Percentiles rank a stretch among this genome's conserved stretches.
These are phyloP conservation scores for Pythium coloratum DNA, from an alignment of 352 stramenopile genomes.

Conservation along the genomic window DNA sequence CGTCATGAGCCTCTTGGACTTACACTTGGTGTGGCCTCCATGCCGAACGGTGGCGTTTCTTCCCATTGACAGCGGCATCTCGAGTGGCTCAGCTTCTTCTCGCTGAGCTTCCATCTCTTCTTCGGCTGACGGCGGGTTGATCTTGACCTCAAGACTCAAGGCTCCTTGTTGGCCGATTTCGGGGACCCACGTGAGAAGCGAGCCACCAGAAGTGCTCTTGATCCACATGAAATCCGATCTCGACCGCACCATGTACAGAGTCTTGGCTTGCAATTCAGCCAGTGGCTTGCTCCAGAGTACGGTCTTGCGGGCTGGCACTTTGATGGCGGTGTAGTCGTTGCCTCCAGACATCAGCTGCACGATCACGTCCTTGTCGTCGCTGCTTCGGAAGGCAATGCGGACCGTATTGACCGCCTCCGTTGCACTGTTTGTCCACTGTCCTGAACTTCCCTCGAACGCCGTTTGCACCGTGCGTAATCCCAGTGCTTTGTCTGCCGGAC, in stretches of 20 bases:
- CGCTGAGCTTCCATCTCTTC: constrained; percentile 1
- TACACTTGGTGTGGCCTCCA: neutral
- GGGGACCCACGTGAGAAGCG: constrained; percentile 1
- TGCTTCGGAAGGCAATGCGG: constrained; percentile 16
- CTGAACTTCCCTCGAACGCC: constrained; percentile 34
- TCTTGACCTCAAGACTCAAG: neutral
- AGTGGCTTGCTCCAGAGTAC: constrained; percentile 19
- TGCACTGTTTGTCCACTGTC: neutral
- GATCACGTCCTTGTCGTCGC: constrained; percentile 16
- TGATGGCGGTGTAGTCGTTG: constrained; percentile 3
- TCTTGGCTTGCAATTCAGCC: constrained; percentile 41
- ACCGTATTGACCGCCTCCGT: neutral
- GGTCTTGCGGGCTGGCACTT: neutral
- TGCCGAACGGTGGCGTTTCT: neutral
- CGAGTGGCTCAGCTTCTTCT: neutral
- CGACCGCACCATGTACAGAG: constrained; percentile 65
- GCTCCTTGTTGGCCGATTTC: neutral
- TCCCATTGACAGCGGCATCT: neutral
- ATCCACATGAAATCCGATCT: constrained; percentile 46
- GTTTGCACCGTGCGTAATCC: constrained; percentile 40
- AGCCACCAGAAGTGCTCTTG: constrained; percentile 5
- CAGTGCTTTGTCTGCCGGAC: constrained; percentile 37
- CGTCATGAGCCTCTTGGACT: neutral
- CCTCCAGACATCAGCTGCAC: constrained; percentile 5
- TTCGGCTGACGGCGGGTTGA: constrained; percentile 1